These are phyloP conservation scores for Nemania sp. DNA, from an alignment of 2,329 filamentous ascomycete genomes.

Conservation along the genomic window DNA sequence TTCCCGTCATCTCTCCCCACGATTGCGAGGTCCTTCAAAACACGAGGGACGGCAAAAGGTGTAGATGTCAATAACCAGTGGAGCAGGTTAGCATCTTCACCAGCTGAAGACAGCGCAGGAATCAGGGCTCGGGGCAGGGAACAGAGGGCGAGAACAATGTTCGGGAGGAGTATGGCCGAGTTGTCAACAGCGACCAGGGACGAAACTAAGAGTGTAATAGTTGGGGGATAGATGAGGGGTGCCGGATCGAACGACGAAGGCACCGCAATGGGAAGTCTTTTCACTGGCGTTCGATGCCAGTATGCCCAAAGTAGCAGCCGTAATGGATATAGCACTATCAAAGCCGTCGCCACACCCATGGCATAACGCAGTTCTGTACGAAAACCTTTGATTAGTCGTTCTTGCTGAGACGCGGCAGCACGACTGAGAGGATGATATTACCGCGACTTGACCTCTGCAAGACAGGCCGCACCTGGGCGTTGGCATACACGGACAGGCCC, in stretches of 20 bases:
- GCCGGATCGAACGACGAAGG: conserved; percentile 87
- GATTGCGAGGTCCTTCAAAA: conserved; percentile 29
- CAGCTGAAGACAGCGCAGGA: conserved; percentile 62
- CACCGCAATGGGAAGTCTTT: conserved; percentile 53
- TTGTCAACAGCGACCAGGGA: conserved; percentile 70
- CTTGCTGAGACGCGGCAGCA: conserved; percentile 4
- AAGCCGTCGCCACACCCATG: conserved; percentile 41
- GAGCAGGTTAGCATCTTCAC: conserved; percentile 64
- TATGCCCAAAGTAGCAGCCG: conserved; percentile 58
- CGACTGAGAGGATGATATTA: conserved; percentile 37
- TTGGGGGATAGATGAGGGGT: conserved; percentile 82
- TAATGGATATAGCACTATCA: conserved; percentile 62
- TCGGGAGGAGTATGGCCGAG: conserved; percentile 69
- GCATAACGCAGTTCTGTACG: conserved; percentile 49
- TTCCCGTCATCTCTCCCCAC: conserved; percentile 31
- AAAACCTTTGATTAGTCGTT: conserved; percentile 21
- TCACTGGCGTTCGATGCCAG: conserved; percentile 45
- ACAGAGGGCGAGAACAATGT: conserved; percentile 79
- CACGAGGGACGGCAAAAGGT: conserved; percentile 61
- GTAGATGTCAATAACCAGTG: conserved; percentile 80
- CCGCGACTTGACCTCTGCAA: conserved; percentile 55
- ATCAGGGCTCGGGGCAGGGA: conserved; percentile 75
- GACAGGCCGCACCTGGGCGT: conserved; percentile 52
- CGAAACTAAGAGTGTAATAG: conserved; percentile 76
- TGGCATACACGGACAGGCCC: conserved; percentile 53